Conservation (phyloP, 2,329 filamentous ascomycete species). For the Plenodomus biglobosus region DNA sequence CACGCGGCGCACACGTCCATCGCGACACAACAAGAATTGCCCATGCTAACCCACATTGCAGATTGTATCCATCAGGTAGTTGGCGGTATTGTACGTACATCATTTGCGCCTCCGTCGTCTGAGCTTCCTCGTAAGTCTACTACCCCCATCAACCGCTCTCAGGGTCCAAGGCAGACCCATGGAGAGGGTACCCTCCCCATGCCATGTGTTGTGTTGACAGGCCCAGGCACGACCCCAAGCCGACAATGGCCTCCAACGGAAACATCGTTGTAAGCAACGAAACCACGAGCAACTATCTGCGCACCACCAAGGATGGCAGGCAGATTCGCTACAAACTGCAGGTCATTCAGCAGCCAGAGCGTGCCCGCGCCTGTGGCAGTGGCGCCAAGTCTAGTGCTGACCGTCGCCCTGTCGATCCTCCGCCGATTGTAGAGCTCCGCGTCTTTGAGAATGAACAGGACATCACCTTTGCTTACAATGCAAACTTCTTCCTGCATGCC, state of each 20-base stretch:
- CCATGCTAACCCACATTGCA: constrained; percentile 10
- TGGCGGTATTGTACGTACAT: constrained; percentile 2
- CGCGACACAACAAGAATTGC: too few species aligned
- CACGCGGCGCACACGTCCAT: neutral
- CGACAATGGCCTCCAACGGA: constrained; percentile 24
- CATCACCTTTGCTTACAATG: constrained; percentile 86
- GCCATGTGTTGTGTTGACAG: constrained; percentile 13
- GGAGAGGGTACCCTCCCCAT: constrained; percentile 9
- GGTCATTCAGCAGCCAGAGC: constrained; percentile 91
- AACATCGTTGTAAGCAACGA: constrained; percentile 58
- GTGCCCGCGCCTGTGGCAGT: constrained; percentile 90
- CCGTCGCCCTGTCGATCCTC: constrained; percentile 88
- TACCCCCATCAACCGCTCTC: constrained; percentile 6
- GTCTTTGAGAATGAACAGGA: constrained; percentile 73
- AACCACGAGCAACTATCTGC: constrained; percentile 54
- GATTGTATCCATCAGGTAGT: too few species aligned
- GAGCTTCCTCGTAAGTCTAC: constrained; percentile 9
- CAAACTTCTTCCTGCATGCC: constrained; percentile 93
- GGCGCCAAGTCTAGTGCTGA: constrained; percentile 84
- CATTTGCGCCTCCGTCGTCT: constrained; percentile 19
- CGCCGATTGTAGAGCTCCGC: constrained; percentile 87
- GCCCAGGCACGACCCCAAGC: constrained; percentile 10
- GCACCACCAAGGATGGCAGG: constrained; percentile 73
- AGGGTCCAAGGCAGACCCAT: constrained; percentile 2
- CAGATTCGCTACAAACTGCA: constrained; percentile 78